Percentiles rank a stretch among this genome's conserved stretches.
Conservation (phyloP, 2,329 filamentous ascomycete species). For the Teratosphaeria destructans region DNA sequence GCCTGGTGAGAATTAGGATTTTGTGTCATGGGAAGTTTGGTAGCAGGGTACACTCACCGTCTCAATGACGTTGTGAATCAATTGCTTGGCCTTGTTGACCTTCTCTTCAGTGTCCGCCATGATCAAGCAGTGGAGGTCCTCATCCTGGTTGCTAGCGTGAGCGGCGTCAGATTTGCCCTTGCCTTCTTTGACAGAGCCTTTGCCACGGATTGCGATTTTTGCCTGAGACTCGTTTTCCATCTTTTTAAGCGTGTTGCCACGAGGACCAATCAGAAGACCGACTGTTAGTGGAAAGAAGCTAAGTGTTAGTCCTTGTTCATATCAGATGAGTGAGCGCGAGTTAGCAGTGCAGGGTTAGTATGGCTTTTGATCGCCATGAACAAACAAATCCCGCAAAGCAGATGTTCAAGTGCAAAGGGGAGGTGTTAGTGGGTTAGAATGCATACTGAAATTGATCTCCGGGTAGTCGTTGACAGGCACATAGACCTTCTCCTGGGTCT, state of each 20-base stretch:
- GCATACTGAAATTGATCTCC: constrained; percentile 99
- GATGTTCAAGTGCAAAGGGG: constrained; percentile 22
- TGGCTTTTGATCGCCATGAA: constrained; percentile 26
- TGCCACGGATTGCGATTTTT: constrained; percentile 98
- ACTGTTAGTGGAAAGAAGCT: constrained; percentile 82
- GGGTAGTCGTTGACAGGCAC: constrained; percentile 99
- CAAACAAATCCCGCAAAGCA: constrained; percentile 16
- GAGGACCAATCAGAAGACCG: constrained; percentile 98
- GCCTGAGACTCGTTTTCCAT: constrained; percentile 97
- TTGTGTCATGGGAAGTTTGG: background rate
- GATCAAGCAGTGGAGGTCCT: constrained; percentile 96
- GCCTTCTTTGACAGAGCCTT: constrained; percentile 98
- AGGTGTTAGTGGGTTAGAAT: constrained; percentile 81
- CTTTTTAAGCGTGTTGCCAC: constrained; percentile 99
- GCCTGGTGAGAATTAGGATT: constrained; percentile 46
- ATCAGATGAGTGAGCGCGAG: constrained; percentile 8
- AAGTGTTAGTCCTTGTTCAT: constrained; percentile 54
- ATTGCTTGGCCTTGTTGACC: constrained; percentile 96
- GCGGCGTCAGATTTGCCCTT: constrained; percentile 97
- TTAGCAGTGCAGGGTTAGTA: constrained; percentile 23
- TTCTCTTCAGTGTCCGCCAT: constrained; percentile 99
- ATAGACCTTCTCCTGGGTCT: constrained; percentile 99
- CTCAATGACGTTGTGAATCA: constrained; percentile 98
- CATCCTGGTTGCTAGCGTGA: constrained; percentile 99
- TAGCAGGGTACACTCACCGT: constrained; percentile 54